phyloP scores from a whole-genome alignment of 2,329 filamentous ascomycete species.

The Emmonsiellopsis sp. region DNA sequence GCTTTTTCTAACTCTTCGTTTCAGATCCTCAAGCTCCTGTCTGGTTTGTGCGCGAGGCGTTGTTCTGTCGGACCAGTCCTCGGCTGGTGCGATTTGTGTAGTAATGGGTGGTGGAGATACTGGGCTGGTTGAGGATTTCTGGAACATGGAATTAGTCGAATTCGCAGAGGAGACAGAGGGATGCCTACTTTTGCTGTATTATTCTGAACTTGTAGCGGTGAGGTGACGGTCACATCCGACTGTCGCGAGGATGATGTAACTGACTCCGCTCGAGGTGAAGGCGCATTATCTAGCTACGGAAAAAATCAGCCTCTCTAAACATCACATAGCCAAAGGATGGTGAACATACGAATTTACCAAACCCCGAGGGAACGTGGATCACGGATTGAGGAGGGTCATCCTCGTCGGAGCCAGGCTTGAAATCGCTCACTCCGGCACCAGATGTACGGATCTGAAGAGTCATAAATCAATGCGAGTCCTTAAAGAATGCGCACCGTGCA shows the following conservation, averaged over 20 bases:
- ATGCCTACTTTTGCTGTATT: conserved; percentile 15
- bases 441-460: conserved; percentile 23
- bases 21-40: conserved; percentile 56
- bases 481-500: not conserved
- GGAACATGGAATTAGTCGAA: conserved; percentile 6
- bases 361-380: conserved; percentile 81
- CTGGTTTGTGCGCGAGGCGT: conserved; percentile 79
- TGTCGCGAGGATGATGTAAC: conserved; percentile 20
- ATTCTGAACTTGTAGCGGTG: conserved; percentile 26
- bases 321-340: not conserved
- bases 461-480: conserved; percentile 5
- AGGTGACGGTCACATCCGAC: conserved; percentile 27
- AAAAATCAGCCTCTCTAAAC: conserved; percentile 4
- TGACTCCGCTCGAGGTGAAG: conserved; percentile 10
- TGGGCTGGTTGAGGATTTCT: conserved; percentile 29
- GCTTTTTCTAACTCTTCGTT: conserved; percentile 51
- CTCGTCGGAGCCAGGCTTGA: conserved; percentile 48
- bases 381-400: conserved; percentile 68
- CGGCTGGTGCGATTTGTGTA: conserved; percentile 60
- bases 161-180: conserved; percentile 1
- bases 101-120: conserved; percentile 62
- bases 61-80: conserved; percentile 58
- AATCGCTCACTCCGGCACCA: conserved; percentile 11
- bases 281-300: conserved; percentile 9
- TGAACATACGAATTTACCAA: conserved; percentile 64